Conservation (phyloP, 352 stramenopile species). For the Pythium dissimile region DNA sequence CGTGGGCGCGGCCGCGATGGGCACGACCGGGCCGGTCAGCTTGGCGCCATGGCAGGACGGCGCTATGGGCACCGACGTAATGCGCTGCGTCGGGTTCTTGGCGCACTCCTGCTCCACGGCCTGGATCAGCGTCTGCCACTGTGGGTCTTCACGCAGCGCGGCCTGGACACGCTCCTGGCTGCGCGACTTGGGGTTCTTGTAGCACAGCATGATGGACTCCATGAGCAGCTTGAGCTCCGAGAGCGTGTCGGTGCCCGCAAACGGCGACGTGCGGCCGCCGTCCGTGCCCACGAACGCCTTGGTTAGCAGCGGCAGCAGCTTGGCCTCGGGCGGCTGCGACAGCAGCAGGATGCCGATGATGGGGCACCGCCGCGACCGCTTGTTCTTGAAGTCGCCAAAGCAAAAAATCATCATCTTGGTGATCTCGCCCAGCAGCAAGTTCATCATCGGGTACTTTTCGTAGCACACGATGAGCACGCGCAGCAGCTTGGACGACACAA, state of each 20-base stretch:
- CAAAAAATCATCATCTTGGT: conserved; percentile 85
- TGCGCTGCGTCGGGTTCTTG: conserved; percentile 49
- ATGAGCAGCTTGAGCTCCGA: conserved; percentile 83
- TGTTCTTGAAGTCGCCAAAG: conserved; percentile 85
- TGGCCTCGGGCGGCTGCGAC: conserved; percentile 45
- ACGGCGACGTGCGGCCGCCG: conserved; percentile 26
- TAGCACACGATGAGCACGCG: conserved; percentile 73
- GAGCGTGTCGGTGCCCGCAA: conserved; percentile 61
- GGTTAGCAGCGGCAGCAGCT: conserved; percentile 56
- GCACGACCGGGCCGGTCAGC: neutral
- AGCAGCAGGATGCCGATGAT: conserved; percentile 70
- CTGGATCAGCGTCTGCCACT: conserved; percentile 55
- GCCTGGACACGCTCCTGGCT: conserved; percentile 68
- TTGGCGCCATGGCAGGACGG: conserved; percentile 10
- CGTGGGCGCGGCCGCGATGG: conserved; percentile 25
- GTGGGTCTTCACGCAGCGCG: conserved; percentile 40
- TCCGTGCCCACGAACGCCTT: conserved; percentile 52
- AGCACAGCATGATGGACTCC: conserved; percentile 74
- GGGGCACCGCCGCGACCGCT: conserved; percentile 75
- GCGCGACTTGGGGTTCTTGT: conserved; percentile 65
- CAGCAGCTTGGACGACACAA: conserved; percentile 67
- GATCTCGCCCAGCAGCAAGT: conserved; percentile 73
- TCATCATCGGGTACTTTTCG: conserved; percentile 78
- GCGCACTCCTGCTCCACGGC: conserved; percentile 45
- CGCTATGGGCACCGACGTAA: conserved; percentile 38